A percentile compares a stretch with the other conserved stretches of the same genome.
These are phyloP conservation scores for Yamagishiella unicocca DNA, from an alignment of 139 green algal genomes.

Conservation along the genomic window DNA sequence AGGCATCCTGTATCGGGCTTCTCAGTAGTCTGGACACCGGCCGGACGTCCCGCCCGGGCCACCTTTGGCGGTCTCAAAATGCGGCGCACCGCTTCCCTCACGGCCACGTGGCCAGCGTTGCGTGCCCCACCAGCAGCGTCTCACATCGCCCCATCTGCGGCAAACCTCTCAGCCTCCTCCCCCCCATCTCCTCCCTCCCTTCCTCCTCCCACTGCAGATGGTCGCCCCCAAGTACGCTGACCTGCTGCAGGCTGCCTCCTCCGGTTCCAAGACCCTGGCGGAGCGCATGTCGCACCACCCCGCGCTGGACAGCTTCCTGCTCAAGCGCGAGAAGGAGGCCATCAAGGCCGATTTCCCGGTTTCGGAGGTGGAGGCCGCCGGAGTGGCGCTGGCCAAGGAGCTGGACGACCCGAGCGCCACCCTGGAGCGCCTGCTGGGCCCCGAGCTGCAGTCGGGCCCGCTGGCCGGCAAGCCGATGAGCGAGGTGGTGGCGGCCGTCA, in stretches of 20 bases:
- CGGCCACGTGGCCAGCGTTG: no score
- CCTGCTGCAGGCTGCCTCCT: conserved; percentile 58
- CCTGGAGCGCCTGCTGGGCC: conserved; percentile 67
- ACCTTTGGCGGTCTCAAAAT: no score
- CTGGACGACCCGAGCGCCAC: conserved; percentile 59
- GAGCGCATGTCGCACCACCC: conserved; percentile 60
- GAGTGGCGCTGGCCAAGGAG: conserved; percentile 59
- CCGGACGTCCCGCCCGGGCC: no score
- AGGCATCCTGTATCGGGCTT: no score
- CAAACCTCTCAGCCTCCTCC: neutral
- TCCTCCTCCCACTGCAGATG: neutral
- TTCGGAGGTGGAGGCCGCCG: conserved; percentile 54
- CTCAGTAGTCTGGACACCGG: no score
- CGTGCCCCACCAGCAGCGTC: no score
- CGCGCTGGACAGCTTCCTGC: conserved; percentile 65
- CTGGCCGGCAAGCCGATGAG: conserved; percentile 49
- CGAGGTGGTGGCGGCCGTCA: conserved; percentile 61
- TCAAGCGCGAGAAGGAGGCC: conserved; percentile 63
- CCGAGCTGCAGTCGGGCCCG: conserved; percentile 55
- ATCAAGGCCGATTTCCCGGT: conserved; percentile 47
- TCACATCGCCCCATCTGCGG: no score
- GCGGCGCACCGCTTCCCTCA: no score
- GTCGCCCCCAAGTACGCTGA: conserved; percentile 62
- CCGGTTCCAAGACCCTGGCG: conserved; percentile 57
- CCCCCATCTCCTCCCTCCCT: neutral